A percentile compares a stretch with the other conserved stretches of the same genome.
Evolutionary conservation across 2,329 filamentous ascomycete species (phyloP).

Genomic region (Atkinsonella hypoxylon): DNA sequence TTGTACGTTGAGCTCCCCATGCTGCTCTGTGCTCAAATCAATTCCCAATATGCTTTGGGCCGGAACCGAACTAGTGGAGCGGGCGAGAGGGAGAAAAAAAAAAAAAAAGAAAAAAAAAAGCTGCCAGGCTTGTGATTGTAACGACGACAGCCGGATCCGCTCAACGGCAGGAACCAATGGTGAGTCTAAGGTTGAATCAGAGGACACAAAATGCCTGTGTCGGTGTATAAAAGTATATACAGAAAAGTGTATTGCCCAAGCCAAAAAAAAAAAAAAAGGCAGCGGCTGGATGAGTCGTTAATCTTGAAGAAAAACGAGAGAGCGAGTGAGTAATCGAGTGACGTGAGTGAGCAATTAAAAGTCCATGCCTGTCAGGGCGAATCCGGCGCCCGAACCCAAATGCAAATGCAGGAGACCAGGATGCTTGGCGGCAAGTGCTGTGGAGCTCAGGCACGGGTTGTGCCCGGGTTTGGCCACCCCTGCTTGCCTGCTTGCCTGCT

Average conservation of each 20-base stretch:
- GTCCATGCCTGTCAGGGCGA: not conserved
- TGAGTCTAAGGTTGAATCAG: not conserved
- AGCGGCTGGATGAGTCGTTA: not conserved
- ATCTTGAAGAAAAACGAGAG: not conserved
- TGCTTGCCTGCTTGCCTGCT: no score
- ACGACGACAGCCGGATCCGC: not conserved
- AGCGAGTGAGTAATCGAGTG: not conserved
- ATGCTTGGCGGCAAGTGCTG: not conserved
- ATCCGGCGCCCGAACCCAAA: not conserved
- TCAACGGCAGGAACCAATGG: not conserved
- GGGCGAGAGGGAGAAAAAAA: not conserved
- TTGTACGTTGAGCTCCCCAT: constrained; percentile 23
- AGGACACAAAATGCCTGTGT: not conserved
- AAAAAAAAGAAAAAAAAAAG: not conserved
- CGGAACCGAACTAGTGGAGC: constrained; percentile 1
- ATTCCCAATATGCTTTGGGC: not conserved
- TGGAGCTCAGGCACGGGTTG: not conserved
- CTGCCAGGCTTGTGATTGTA: not conserved
- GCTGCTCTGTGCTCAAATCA: not conserved
- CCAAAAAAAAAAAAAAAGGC: not conserved
- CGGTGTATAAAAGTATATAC: not conserved
- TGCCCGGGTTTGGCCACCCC: not conserved
- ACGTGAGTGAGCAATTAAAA: not conserved
- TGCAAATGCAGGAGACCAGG: not conserved
- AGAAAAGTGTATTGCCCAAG: not conserved